Evolutionary conservation across 352 stramenopile genomes (phyloP).

Genomic region (Elongisporangium prolatum): DNA sequence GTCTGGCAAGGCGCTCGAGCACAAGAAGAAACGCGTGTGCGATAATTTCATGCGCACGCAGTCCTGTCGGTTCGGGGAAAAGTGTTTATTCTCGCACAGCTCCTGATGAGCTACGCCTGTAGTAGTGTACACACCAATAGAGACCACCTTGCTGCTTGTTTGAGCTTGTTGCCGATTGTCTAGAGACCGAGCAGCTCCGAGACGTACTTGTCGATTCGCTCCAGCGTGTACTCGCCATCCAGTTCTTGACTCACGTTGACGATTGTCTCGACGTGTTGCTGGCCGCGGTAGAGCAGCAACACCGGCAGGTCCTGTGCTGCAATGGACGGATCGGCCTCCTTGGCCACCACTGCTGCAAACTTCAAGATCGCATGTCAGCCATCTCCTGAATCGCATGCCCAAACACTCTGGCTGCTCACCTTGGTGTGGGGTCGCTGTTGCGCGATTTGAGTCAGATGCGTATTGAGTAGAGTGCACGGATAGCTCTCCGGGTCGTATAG

Average conservation of each 20-base stretch:
- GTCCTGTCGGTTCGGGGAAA: slow-evolving; percentile 68
- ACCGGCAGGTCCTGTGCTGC: slow-evolving; percentile 59
- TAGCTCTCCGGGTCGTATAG: slow-evolving; percentile 73
- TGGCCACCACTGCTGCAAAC: slow-evolving; percentile 60
- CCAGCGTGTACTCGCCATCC: slow-evolving; percentile 59
- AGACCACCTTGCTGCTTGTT: slow-evolving; percentile 4
- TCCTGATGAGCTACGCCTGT: slow-evolving; percentile 1
- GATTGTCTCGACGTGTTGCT: slow-evolving; percentile 49
- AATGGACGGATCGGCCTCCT: slow-evolving; percentile 66
- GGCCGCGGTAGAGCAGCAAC: slow-evolving; percentile 56
- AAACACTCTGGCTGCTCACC: slow-evolving; percentile 17
- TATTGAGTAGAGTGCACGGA: slow-evolving; percentile 64
- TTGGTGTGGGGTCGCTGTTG: slow-evolving; percentile 52
- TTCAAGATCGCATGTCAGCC: slow-evolving; percentile 11
- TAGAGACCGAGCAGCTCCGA: slow-evolving; percentile 26
- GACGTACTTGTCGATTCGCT: slow-evolving; percentile 34
- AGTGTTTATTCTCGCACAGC: slow-evolving; percentile 66
- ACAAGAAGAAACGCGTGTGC: slow-evolving; percentile 51
- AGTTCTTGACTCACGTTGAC: slow-evolving; percentile 53
- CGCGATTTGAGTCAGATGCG: slow-evolving; percentile 53
- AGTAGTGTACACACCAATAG: slow-evolving; percentile 15
- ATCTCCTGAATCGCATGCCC: neutral
- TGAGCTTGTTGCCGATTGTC: slow-evolving; percentile 1
- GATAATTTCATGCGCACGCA: slow-evolving; percentile 36
- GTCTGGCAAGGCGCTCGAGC: slow-evolving; percentile 36